Base-by-base conservation (phyloP, 2,329 filamentous ascomycete species). In the Trichoderma oligosporum region DNA sequence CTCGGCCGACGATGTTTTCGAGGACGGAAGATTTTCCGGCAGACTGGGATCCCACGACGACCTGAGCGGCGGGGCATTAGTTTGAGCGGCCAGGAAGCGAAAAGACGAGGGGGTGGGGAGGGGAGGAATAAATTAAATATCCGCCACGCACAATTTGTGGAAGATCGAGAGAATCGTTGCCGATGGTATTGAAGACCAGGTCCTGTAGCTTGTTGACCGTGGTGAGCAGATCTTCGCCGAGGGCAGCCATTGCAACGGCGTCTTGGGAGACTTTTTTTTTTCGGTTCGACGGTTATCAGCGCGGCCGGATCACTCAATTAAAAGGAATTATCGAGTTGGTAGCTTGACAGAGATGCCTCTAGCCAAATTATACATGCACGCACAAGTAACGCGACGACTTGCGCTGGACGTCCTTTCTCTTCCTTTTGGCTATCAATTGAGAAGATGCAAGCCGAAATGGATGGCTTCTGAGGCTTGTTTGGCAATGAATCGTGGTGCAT, bases 151-250 rank as follows among this genome's bases (percentile, higher is more conserved):
- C 94, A 82, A 99, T 99, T 78, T 99, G 94, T 59, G 94, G 94
- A 58, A 99, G 80, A 76, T 99, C 94, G 61, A 99, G 83, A 53
- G 93, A 97, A 75, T 99, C 94, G 79, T 92, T 97, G 75, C 94
- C 94, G 74, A 99, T 99, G 65, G 94, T 99, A 78, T 99, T 99
- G 81, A 99, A 99, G 70, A 99, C 94, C 70, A 99, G 78, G 75
- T 97, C 94, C 76, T 99, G 94, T 69, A 99, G 82, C 81, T 96
- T 96, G 81, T 99, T 99, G 78, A 99, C 94, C 63, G 91, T 95
- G 66, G 84, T 85, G 72, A 99, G 84, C 75, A 99, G 80, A 76
- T 99, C 92, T 76, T 99, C 94, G 71, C 94, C 93, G 68, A 99
- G 86, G 69, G 93, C 86, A 71, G 94, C 89, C 94, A 97, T 99